Base-by-base conservation (phyloP, 768 basidiomycete species). In the Xanthoconium stramineum region DNA sequence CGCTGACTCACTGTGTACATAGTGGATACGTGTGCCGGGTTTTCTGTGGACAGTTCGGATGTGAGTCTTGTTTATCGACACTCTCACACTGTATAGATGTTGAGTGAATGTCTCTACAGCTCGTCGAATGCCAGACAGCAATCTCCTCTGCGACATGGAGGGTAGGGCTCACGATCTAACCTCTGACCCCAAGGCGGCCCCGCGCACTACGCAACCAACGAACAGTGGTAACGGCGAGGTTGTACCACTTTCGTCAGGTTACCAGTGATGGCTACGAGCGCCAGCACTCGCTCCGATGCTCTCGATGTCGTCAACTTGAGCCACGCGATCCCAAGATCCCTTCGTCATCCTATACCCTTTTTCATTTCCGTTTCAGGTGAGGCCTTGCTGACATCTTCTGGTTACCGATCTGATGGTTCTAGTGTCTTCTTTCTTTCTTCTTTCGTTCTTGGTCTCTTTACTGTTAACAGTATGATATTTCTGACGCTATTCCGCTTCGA, bases 311-410 rank as follows among this genome's bases (percentile, higher is more conserved):
- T 47, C 30, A 12, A 14, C 37, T 33, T 53, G 40, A 40, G 43
- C 30, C 48, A 17, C 15, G n/a, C 33, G 24, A 24, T 24, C 19
- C n/a, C 12, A 36, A 37, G 38, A 14, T 37, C 49, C 32, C 45
- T 35, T 58, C 52, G 24, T 51, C 58, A 19, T 32, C 52, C 7
- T 60, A 59, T 59, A 59, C 56, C 58, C 58, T 10, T 43, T 56
- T 24, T 24, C 46, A 8, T 24, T 12, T 29, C 47, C 20, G 29
- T 37, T 48, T 19, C 15, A 24, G 24, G 24, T 24, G 24, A 24
- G 24, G 24, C 24, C 24, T 24, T 24, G 24, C 24, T 24, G 24
- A 24, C 24, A 4, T 24, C 24, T 24, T 24, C 24, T 24, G 24
- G 24, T 24, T 4, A 4, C 24, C 24, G 4, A 4, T 24, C 24